These are phyloP conservation scores for Leccinum subgranulosum DNA, from an alignment of 768 basidiomycete genomes.

Conservation along the genomic window DNA sequence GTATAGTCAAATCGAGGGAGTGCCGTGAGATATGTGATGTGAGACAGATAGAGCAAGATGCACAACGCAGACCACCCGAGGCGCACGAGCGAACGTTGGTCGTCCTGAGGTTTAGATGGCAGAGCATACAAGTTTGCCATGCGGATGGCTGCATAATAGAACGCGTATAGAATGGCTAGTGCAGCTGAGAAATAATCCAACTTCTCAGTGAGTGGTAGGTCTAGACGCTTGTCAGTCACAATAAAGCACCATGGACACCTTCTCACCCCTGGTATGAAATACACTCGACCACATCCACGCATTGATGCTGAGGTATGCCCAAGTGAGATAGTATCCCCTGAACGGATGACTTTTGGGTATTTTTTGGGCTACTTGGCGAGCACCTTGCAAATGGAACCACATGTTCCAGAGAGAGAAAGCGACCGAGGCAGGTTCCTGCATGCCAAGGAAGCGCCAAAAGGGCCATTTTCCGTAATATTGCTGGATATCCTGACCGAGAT, in stretches of 20 bases:
- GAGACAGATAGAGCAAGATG: slow-evolving; percentile 55
- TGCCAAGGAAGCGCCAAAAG: slow-evolving; percentile 82
- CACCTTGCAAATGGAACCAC: slow-evolving; percentile 66
- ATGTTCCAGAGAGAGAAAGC: slow-evolving; percentile 87
- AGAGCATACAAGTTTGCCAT: slow-evolving; percentile 68
- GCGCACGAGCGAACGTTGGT: slow-evolving; percentile 13
- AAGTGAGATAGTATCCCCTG: slow-evolving; percentile 61
- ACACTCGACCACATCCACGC: slow-evolving; percentile 91
- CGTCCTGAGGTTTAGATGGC: slow-evolving; percentile 27
- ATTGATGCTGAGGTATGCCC: slow-evolving; percentile 73
- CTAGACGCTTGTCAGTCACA: slow-evolving; percentile 37
- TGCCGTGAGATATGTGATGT: slow-evolving; percentile 75
- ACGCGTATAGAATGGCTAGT: slow-evolving; percentile 72
- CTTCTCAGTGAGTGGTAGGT: slow-evolving; percentile 80
- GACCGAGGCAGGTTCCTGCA: slow-evolving; percentile 94
- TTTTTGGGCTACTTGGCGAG: slow-evolving; percentile 40
- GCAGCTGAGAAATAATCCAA: slow-evolving; percentile 96
- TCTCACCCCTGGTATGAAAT: slow-evolving; percentile 89
- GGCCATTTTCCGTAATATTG: slow-evolving; percentile 99
- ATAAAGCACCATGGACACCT: not conserved
- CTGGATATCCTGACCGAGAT: slow-evolving; percentile 43
- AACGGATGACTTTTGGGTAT: slow-evolving; percentile 63
- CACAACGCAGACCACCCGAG: slow-evolving; percentile 51
- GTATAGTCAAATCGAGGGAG: slow-evolving; percentile 86
- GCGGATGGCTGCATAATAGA: slow-evolving; percentile 78